Base-by-base conservation (phyloP, 164 flowering plant genomes). In the Magnolia officinalis region DNA sequence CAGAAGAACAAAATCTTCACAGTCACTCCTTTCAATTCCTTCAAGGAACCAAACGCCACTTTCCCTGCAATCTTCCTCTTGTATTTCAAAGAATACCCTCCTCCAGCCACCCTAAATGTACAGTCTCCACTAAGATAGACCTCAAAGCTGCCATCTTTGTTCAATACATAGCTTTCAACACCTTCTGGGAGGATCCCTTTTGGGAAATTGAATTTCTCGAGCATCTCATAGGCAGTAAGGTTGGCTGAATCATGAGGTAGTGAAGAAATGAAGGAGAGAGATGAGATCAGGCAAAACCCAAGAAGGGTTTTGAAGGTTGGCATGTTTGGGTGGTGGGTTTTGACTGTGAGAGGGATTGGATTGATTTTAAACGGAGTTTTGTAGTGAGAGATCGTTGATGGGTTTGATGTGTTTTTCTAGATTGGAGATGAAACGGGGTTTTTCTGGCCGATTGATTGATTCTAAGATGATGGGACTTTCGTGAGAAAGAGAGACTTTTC, bases 121-220 rank as follows among this genome's bases (percentile, higher is more conserved):
- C 85, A 83, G n/a, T 80, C 68, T 19, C 79, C 73, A 67, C 63
- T 50, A 2, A 78, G 76, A 55, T 18, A 63, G 1, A 78, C 81
- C 78, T 78, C 83, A 64, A 83, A 83, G 61, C 78, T 78, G 14
- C 77, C 77, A 67, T 83, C 83, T 65, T 83, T 74, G n/a, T 76
- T 67, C 37, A 83, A 65, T 2, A 67, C 75, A 58, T 80, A 83
- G 63, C 76, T 29, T 59, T 76, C 78, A 9, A 74, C 83, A 45
- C 85, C 85, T 68, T 73, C 23, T 23, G 85, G 85, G 31, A 83
- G 79, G 11, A 83, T 80, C 55, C 85, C 85, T 71, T 52, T 83
- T 6, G 85, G 85, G 61, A 83, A 80, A 58, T 80, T 78, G 75
- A 78, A 83, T 21, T 74, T 80, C 76, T 83, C 81, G 23, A 83